Base-by-base conservation (phyloP, 2,329 filamentous ascomycete genomes). In the Fusarium sp. region DNA sequence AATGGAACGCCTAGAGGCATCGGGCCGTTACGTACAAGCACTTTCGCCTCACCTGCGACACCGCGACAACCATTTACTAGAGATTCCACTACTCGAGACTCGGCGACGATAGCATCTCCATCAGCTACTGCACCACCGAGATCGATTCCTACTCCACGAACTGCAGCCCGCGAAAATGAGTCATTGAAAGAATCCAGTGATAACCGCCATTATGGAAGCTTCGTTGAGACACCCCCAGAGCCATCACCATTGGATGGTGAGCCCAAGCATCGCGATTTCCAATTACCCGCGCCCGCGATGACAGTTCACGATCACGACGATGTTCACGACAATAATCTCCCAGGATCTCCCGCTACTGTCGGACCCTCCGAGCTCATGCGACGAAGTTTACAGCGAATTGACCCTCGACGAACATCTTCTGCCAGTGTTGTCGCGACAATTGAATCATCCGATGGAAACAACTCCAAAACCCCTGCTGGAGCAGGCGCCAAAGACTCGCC, bases 261-360 rank as follows among this genome's bases (percentile, higher is more conserved):
- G 65, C 42, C 62, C 49, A 16, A 58, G 54, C 57, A 77, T 16
- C 47, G 78, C 34, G 77, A 79, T 2, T 87, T 88, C 60, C 83
- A 84, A 70, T 78, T 89, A 13, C 87, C 87, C 0, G 85, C 75
- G 8, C 86, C 87, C 3, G 86, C 86, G 0, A 80, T 89, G 37
- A 77, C 77, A 31, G 77, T 82, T 15, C 77, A 71, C 23, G 80
- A 61, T 6, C 55, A 65, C 33, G 59, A 57, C 12, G 41, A 52
- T 36, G 67, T 69, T 13, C 36, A 71, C 33, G 63, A 57, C 6
- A 34, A 52, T 23, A 56, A 70, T 11, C 33, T 67, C 9, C 49
- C 64, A 65, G 15, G 60, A 34, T 77, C 80, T 3, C 69, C 73
- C 62, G 47, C 72, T 74, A 26, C 73, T 15, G 45, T 57, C 8